Conservation (phyloP, 768 basidiomycete species). For the Solioccasus polychromus region DNA sequence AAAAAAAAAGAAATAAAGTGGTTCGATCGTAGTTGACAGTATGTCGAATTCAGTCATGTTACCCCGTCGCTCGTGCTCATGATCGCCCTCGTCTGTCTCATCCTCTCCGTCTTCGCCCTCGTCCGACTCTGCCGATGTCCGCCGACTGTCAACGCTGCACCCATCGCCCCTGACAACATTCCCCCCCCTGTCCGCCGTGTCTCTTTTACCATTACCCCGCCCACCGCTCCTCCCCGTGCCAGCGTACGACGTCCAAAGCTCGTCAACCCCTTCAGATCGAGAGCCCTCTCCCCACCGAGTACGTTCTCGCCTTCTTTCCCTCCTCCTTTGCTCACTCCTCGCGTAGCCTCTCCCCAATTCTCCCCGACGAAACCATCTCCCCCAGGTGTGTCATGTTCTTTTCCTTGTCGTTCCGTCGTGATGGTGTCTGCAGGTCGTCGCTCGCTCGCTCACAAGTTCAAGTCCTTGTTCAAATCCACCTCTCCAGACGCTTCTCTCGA, state of each 20-base stretch:
- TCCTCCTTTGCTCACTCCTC: neutral
- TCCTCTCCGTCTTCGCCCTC: constrained; percentile 1
- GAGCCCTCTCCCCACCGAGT: constrained; percentile 16
- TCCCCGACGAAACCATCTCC: neutral
- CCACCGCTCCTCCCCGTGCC: too few relatives aligned
- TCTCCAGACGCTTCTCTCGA: constrained; percentile 13
- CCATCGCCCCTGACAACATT: neutral
- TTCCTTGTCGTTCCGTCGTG: neutral
- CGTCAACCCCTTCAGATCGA: constrained; percentile 16
- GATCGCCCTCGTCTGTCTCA: constrained; percentile 4
- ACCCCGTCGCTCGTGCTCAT: constrained; percentile 3
- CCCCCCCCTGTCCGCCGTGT: constrained; percentile 12
- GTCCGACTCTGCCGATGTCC: neutral
- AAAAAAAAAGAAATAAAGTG: constrained; percentile 14
- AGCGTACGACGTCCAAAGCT: constrained; percentile 15
- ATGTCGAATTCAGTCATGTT: neutral
- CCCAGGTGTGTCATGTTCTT: neutral
- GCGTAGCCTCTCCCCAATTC: constrained; percentile 3
- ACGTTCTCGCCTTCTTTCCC: neutral
- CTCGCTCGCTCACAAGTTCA: constrained; percentile 17
- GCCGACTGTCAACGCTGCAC: neutral
- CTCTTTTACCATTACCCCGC: constrained; percentile 10
- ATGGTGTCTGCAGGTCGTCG: constrained; percentile 5
- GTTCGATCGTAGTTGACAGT: constrained; percentile 15
- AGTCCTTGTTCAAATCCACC: constrained; percentile 20